Percentiles rank a stretch among this genome's conserved stretches.
Conservation (phyloP, 306 rosid genomes). For the Cajanus cajan region DNA sequence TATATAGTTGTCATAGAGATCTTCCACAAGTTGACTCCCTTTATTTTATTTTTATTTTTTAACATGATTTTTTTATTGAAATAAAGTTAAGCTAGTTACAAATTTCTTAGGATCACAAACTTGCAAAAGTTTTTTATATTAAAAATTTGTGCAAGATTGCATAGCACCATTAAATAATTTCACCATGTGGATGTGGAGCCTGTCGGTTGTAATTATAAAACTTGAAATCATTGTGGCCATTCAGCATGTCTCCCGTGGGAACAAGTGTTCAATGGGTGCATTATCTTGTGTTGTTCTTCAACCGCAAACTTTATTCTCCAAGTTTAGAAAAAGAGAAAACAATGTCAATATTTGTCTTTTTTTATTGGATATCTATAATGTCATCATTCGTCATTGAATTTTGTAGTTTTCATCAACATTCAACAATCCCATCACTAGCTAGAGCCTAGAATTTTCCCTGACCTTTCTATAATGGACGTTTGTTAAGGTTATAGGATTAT, state of each 20-base stretch:
- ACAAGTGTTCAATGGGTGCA: neutral
- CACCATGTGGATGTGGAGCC: neutral
- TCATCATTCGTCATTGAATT: neutral
- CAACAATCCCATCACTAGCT: neutral
- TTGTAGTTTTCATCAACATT: neutral
- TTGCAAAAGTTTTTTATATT: neutral
- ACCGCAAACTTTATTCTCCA: neutral
- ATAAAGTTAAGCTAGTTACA: neutral
- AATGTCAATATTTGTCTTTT: neutral
- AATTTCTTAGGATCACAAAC: neutral
- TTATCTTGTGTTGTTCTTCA: neutral
- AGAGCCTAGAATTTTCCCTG: neutral
- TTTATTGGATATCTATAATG: neutral
- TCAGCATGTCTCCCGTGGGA: conserved; percentile 23
- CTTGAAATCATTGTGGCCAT: neutral
- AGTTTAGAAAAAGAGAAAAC: neutral
- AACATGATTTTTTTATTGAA: neutral
- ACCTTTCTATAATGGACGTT: neutral
- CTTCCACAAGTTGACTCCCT: neutral
- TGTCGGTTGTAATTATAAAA: neutral
- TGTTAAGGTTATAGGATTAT: neutral
- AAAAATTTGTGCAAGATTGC: neutral
- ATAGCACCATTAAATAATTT: neutral
- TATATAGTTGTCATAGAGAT: neutral
- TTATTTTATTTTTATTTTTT: no score